Evolutionary conservation across 371 early-diverging fungal species (phyloP), one percentile per base, ranked within the genome.

Genomic region (Funneliformis caledonium): DNA sequence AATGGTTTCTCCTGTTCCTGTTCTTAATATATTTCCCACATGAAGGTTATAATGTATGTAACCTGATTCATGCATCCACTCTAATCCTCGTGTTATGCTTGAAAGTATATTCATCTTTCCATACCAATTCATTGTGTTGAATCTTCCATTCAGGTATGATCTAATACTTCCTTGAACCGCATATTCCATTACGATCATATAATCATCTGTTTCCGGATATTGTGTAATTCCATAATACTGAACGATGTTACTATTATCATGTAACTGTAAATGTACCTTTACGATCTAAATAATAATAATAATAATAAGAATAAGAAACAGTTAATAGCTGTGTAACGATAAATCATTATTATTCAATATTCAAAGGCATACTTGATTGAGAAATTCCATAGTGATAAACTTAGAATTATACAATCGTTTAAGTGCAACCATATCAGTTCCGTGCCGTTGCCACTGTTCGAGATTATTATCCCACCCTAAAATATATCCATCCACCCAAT

Each of bases 181-280:
- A 61, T 14, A 77, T 33, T 77, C 26, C 77, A 77, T 77, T 4
- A 77, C 77, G 5, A 77, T 42, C 64, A 77, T 77, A 65, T 64
- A 77, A 48, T 77, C 77, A n/a, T 64, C 14, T 0, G 77, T 62
- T 45, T 77, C 65, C 26, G 19, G 45, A 65, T 77, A 33, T 7
- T 14, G 31, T 4, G 77, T 64, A 11, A 77, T 48, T 0, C 77
- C 77, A 45, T 64, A 50, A 43, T 45, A 77, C 26, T 77, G 43
- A 48, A 77, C 11, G 43, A 77, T 42, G 14, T 42, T 12, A 14
- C 37, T n/a, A 26, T 65, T 14, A 14, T 37, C 64, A 31, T 74
- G 52, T 37, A 62, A 48, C 4, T 48, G n/a, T 59, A 67, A 78
- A 68, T 78, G 65, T 65, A 45, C 11, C 33, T 56, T 78, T 42